phyloP scores from a whole-genome alignment of 371 early-diverging fungal species.

The Rhizomucor miehei region DNA sequence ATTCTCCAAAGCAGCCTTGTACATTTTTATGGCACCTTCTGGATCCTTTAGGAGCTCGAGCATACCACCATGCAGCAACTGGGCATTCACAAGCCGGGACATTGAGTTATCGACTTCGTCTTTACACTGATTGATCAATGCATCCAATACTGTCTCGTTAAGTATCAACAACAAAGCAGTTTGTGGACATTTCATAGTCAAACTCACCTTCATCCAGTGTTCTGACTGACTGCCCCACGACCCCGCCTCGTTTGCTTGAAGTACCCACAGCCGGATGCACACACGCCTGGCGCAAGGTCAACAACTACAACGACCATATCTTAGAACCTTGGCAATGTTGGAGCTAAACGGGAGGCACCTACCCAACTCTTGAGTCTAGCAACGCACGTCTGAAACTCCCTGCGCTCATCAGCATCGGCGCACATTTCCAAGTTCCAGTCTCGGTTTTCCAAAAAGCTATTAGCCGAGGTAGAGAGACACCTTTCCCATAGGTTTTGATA shows the following conservation, averaged over 20 bases:
- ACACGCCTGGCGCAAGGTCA: slow-evolving; percentile 33
- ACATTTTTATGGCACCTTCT: slow-evolving; percentile 9
- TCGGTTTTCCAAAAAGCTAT: slow-evolving; percentile 17
- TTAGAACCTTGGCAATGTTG: too few species aligned
- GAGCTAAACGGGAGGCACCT: too few species aligned
- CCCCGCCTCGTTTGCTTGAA: slow-evolving; percentile 3
- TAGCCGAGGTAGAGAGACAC: slow-evolving; percentile 24
- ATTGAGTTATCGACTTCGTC: slow-evolving; percentile 19
- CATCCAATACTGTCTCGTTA: slow-evolving; percentile 34
- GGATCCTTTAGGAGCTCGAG: too few species aligned
- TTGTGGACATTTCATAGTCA: too few species aligned
- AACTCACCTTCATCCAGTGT: slow-evolving; percentile 24
- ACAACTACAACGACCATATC: too few species aligned
- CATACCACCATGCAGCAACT: slow-evolving; percentile 28
- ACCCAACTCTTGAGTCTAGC: too few species aligned
- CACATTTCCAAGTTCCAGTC: slow-evolving; percentile 15
- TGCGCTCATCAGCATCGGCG: slow-evolving; percentile 2
- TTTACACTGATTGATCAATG: slow-evolving; percentile 40
- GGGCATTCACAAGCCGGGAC: slow-evolving; percentile 8
- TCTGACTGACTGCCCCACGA: slow-evolving; percentile 10
- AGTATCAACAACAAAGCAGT: slow-evolving; percentile 3
- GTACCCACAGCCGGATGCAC: slow-evolving; percentile 33
- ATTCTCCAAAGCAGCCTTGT: background rate
- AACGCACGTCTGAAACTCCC: too few species aligned
- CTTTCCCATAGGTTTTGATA: slow-evolving; percentile 57